These are phyloP conservation scores for Syzygium oleosum DNA, from an alignment of 345 rosid genomes.

Conservation along the genomic window DNA sequence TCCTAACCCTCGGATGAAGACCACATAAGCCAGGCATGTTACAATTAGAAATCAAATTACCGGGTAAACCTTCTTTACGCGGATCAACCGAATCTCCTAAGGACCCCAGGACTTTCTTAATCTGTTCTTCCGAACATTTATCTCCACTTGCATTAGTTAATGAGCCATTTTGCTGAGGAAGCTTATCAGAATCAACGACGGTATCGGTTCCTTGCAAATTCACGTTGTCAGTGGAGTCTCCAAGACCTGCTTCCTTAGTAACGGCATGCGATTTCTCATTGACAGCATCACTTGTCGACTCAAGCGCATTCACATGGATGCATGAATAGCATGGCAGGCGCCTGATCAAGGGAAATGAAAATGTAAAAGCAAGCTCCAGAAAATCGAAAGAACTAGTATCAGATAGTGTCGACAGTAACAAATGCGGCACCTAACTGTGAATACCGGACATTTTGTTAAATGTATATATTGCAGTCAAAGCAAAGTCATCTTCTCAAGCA, in stretches of 20 bases:
- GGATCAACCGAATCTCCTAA: neutral
- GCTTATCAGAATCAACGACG: neutral
- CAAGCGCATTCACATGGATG: conserved; percentile 71
- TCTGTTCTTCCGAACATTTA: neutral
- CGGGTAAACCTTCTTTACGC: conserved; percentile 6
- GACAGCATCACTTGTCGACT: conserved; percentile 55
- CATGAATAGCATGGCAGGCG: conserved; percentile 79
- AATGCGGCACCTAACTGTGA: neutral
- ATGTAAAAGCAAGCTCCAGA: neutral
- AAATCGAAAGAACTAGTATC: neutral
- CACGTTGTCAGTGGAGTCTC: conserved; percentile 11
- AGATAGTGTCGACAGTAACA: neutral
- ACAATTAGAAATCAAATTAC: conserved; percentile 39
- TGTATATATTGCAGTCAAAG: neutral
- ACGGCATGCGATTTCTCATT: conserved; percentile 49
- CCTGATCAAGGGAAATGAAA: conserved; percentile 25
- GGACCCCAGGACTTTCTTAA: neutral
- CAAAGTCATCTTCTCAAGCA: neutral
- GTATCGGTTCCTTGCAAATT: conserved; percentile 15
- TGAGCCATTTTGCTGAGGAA: neutral
- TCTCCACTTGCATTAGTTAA: neutral
- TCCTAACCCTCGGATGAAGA: conserved; percentile 82
- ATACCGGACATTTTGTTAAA: neutral
- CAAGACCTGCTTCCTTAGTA: conserved; percentile 17
- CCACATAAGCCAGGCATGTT: conserved; percentile 62